phyloP scores from a whole-genome alignment of 1,284 basidiomycete genomes.

The Neonothopanus nambi region DNA sequence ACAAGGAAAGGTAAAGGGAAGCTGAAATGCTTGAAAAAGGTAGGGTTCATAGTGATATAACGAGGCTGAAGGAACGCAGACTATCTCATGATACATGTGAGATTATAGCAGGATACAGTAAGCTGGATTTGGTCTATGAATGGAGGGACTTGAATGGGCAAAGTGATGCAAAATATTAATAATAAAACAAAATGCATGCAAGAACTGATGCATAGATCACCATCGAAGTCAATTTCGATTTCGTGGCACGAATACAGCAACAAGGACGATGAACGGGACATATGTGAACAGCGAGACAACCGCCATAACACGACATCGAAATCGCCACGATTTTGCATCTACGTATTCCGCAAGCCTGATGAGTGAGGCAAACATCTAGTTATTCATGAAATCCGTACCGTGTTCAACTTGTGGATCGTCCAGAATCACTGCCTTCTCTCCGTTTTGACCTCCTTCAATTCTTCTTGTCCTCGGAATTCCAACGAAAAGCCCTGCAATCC shows the following conservation, averaged over 20 bases:
- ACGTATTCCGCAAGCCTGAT: background rate
- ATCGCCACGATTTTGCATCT: constrained; percentile 74
- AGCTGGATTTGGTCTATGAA: no score
- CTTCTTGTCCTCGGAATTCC: constrained; percentile 60
- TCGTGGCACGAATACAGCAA: constrained; percentile 58
- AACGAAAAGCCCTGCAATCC: constrained; percentile 59
- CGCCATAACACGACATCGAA: constrained; percentile 71
- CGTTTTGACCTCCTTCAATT: constrained; percentile 51
- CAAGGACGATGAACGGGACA: constrained; percentile 71
- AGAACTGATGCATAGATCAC: no score
- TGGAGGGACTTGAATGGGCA: no score
- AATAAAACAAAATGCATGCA: no score
- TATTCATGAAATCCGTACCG: constrained; percentile 44
- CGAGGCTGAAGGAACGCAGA: no score
- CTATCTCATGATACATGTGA: no score
- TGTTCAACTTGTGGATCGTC: constrained; percentile 79
- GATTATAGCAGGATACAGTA: no score
- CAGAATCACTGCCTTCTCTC: constrained; percentile 69
- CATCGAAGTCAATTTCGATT: background rate
- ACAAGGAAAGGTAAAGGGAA: no score
- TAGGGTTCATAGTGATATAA: no score
- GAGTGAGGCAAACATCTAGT: constrained; percentile 6
- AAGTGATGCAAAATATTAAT: no score
- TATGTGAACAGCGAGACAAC: constrained; percentile 70
- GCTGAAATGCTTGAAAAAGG: no score